Evolutionary conservation across 2,329 filamentous ascomycete genomes (phyloP).

Genomic region (Cladosporium phlei): DNA sequence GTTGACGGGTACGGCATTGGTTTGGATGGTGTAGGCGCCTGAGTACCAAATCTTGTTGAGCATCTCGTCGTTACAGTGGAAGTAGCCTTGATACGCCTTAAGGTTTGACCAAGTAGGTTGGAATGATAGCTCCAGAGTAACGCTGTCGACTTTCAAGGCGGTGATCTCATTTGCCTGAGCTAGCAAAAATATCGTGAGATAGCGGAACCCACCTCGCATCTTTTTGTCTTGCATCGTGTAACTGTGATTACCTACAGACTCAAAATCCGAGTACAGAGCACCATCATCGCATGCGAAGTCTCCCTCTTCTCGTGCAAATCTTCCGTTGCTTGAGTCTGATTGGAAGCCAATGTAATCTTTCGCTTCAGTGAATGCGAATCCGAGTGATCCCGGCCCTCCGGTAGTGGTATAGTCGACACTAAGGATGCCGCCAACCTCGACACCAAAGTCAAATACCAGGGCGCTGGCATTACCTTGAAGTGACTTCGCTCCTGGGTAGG

Average conservation of each 20-base stretch:
- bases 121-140: constrained; percentile 44
- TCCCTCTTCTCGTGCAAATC: constrained; percentile 26
- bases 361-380: constrained; percentile 40
- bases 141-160: constrained; percentile 35
- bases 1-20: constrained; percentile 21
- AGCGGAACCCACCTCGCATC: constrained; percentile 51
- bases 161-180: constrained; percentile 29
- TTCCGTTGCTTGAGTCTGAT: constrained; percentile 41
- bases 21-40: constrained; percentile 36
- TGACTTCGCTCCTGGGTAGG: constrained; percentile 28
- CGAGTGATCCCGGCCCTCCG: constrained; percentile 34
- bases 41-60: constrained; percentile 45
- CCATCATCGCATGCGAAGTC: constrained; percentile 36
- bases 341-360: constrained; percentile 41
- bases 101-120: constrained; percentile 47
- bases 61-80: constrained; percentile 41
- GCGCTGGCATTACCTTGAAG: constrained; percentile 47
- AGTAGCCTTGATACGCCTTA: constrained; percentile 34
- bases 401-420: constrained; percentile 47
- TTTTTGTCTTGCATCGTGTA: constrained; percentile 23
- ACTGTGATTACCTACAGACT: constrained; percentile 24
- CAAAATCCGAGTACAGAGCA: constrained; percentile 44
- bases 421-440: constrained; percentile 54
- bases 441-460: constrained; percentile 56
- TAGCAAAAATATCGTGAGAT: constrained; percentile 41